Percentiles rank a stretch among this genome's conserved stretches.
These are phyloP conservation scores for Chaetomium sp. DNA, from an alignment of 2,329 filamentous ascomycete genomes.

Conservation along the genomic window DNA sequence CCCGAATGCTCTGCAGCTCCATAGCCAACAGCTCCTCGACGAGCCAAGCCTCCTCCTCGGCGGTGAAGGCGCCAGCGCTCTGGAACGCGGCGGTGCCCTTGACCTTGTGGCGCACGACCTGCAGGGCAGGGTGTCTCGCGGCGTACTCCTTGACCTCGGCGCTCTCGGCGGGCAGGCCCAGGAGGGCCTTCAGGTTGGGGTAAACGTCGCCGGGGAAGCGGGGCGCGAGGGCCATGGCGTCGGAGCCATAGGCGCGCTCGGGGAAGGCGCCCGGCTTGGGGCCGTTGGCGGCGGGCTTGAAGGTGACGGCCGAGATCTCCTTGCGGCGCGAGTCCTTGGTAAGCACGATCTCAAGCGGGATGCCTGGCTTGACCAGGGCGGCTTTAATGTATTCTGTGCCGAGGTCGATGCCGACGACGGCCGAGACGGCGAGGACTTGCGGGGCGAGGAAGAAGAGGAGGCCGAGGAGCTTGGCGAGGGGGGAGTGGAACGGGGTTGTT, in stretches of 20 bases:
- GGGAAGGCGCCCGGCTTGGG: conserved; percentile 69
- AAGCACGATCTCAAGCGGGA: conserved; percentile 94
- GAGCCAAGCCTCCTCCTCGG: conserved; percentile 67
- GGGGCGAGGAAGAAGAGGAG: conserved; percentile 47
- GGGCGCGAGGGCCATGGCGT: conserved; percentile 83
- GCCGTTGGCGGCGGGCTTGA: conserved; percentile 77
- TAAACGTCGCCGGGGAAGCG: conserved; percentile 93
- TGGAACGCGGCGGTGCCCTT: conserved; percentile 79
- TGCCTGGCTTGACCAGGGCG: conserved; percentile 91
- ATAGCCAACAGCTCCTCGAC: conserved; percentile 95
- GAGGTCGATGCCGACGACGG: conserved; percentile 89
- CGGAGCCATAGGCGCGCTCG: conserved; percentile 87
- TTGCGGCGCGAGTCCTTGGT: conserved; percentile 98
- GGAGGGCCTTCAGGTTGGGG: conserved; percentile 85
- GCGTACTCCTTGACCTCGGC: conserved; percentile 70
- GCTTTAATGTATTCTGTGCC: conserved; percentile 98
- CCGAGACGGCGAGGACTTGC: conserved; percentile 60
- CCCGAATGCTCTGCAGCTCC: conserved; percentile 88
- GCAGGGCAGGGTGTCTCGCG: conserved; percentile 75
- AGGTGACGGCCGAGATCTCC: conserved; percentile 86
- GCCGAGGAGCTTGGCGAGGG: conserved; percentile 49
- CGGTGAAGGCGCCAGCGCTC: conserved; percentile 65
- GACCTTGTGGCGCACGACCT: conserved; percentile 60
- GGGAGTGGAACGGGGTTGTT: conserved; percentile 38
- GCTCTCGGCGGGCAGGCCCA: conserved; percentile 70